Evolutionary conservation across 495 filamentous ascomycete species (phyloP), one percentile per base, ranked within the genome.

Genomic region (Entonaema liquescens): DNA sequence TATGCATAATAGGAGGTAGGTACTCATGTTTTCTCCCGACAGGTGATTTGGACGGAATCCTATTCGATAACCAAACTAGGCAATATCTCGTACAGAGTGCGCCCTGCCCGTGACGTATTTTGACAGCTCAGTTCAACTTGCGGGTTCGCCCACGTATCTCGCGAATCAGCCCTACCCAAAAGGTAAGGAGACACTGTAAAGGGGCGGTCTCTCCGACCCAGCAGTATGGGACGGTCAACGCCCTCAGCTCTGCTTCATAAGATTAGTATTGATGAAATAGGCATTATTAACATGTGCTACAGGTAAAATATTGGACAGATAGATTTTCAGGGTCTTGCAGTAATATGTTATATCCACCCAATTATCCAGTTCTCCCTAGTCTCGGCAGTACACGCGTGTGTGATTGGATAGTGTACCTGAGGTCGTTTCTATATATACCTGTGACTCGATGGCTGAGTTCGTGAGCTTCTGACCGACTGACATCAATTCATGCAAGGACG

Each of bases 401-500:
- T 53, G 26, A 29, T 28, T 53, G 49, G 23, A 26, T 53, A 29
- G n/a, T n/a, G n/a, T n/a, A n/a, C n/a, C 25, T 25, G 21, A 26
- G 49, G 7, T 53, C n/a, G n/a, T 53, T 25, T 53, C 28, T 53
- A 53, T 53, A 53, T 47, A 47, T 47, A 47, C 42, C 42, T 47
- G 42, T 23, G 42, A 23, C 42, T 47, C 42, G 42, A 47, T 47
- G 42, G 42, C 42, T 47, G 42, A 23, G 42, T 23, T 47, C 23
- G 9, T 21, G 42, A 47, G 42, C 19, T 47, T 47, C 42, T 53
- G 38, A 44, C 56, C n/a, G 56, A 38, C 17, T 33, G 15, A 53
- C n/a, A n/a, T n/a, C n/a, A 29, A 53, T 28, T 29, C 49, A 65
- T 65, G 62, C 62, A 58, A 58, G 62, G 62, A 54, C 40, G 49